A percentile compares a stretch with the other conserved stretches of the same genome.
These are phyloP conservation scores for Clarireedia homoeocarpa DNA, from an alignment of 2,329 filamentous ascomycete genomes.

Conservation along the genomic window DNA sequence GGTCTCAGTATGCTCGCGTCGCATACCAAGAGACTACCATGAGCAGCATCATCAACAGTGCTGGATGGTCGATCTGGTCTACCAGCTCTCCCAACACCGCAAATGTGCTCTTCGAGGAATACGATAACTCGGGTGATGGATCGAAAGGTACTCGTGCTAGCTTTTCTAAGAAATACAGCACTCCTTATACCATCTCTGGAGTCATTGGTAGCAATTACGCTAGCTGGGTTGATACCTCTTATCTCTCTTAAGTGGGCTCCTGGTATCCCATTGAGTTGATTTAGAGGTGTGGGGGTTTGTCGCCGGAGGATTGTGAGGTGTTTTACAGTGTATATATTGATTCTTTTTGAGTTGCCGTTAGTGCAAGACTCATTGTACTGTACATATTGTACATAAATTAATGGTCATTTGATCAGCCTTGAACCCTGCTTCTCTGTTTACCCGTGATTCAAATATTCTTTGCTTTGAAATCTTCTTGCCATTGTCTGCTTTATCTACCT, in stretches of 20 bases:
- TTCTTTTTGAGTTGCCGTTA: background rate
- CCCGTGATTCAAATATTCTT: too few species aligned
- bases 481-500: too few species aligned
- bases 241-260: conserved; percentile 25
- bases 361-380: background rate
- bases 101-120: conserved; percentile 45
- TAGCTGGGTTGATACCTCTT: conserved; percentile 37
- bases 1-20: conserved; percentile 43
- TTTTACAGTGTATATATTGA: background rate
- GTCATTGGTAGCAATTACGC: conserved; percentile 39
- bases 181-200: conserved; percentile 35
- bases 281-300: background rate
- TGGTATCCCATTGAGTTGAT: background rate
- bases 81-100: conserved; percentile 35
- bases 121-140: conserved; percentile 43
- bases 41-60: conserved; percentile 40
- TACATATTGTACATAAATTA: background rate
- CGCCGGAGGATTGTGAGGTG: background rate
- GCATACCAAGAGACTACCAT: conserved; percentile 42
- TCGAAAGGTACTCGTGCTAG: conserved; percentile 40
- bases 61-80: conserved; percentile 45
- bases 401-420: background rate
- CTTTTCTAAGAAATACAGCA: conserved; percentile 36
- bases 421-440: too few species aligned
- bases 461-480: too few species aligned